phyloP scores from a whole-genome alignment of 225 moss, liverwort and hornwort genomes.

The Marchantia paleacea region DNA sequence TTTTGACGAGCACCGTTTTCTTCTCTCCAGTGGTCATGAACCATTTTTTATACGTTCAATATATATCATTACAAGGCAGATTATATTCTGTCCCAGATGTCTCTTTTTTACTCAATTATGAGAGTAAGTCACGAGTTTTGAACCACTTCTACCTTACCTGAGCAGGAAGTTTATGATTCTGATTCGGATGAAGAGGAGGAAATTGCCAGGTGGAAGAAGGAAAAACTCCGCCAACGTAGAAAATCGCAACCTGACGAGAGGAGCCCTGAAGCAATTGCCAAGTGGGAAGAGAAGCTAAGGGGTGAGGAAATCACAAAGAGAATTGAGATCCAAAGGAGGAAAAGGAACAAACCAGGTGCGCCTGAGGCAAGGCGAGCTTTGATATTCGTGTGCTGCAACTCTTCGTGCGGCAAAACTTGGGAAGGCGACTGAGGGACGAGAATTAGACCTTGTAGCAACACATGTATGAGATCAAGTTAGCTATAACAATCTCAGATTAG shows the following conservation, averaged over 20 bases:
- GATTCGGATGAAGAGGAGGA: slow-evolving; percentile 8
- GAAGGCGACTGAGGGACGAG: slow-evolving; percentile 15
- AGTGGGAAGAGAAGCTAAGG: slow-evolving; percentile 4
- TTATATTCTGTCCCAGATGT: too few relatives aligned
- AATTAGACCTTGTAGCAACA: too few relatives aligned
- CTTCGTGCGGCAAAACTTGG: slow-evolving; percentile 12
- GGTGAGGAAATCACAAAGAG: neutral
- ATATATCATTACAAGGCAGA: too few relatives aligned
- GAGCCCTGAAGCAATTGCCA: neutral
- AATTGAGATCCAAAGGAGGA: neutral
- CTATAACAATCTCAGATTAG: too few relatives aligned
- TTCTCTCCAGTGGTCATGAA: too few relatives aligned
- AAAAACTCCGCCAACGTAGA: neutral
- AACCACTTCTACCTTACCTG: neutral
- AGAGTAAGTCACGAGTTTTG: neutral
- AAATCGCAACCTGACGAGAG: neutral
- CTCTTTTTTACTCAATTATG: too few relatives aligned
- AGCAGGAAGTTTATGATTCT: slow-evolving; percentile 4
- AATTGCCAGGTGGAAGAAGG: slow-evolving; percentile 8
- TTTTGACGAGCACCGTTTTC: too few relatives aligned
- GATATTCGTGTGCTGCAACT: slow-evolving; percentile 10
- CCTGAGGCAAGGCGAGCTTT: slow-evolving; percentile 8
- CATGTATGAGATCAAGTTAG: too few relatives aligned
- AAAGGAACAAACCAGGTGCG: neutral
- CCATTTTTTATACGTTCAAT: too few relatives aligned